Evolutionary conservation across 2,329 filamentous ascomycete species (phyloP).

Genomic region (Alternaria solani): DNA sequence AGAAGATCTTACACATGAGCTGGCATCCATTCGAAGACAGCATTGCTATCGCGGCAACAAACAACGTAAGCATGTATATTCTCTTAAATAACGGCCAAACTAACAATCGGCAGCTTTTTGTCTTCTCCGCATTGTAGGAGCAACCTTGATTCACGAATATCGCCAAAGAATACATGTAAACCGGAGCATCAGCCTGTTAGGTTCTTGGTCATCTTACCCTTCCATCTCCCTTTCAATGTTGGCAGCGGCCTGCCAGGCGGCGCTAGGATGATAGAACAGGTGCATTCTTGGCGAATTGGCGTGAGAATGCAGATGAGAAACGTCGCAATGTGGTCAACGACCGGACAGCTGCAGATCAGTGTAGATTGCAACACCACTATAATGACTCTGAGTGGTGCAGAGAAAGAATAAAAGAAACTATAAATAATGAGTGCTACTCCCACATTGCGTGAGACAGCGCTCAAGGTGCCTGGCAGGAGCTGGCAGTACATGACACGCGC

Average conservation of each 20-base stretch:
- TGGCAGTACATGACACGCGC: background rate
- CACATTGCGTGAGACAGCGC: background rate
- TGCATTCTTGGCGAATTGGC: conserved; percentile 32
- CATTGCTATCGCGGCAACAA: conserved; percentile 98
- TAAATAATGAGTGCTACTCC: conserved; percentile 5
- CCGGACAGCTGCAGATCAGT: conserved; percentile 32
- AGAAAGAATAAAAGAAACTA: conserved; percentile 40
- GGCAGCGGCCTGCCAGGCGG: conserved; percentile 35
- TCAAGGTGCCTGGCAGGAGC: background rate
- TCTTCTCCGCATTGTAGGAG: conserved; percentile 62
- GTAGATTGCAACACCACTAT: conserved; percentile 45
- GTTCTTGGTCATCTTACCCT: conserved; percentile 41
- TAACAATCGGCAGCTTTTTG: conserved; percentile 59
- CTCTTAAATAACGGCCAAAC: background rate
- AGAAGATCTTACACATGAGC: conserved; percentile 99
- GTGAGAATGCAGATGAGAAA: conserved; percentile 35
- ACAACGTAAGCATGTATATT: conserved; percentile 78
- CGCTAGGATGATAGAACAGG: conserved; percentile 44
- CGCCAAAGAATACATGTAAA: conserved; percentile 34
- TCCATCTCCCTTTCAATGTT: conserved; percentile 40
- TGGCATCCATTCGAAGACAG: conserved; percentile 99
- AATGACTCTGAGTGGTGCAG: conserved; percentile 44
- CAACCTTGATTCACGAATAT: conserved; percentile 32
- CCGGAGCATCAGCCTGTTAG: conserved; percentile 38
- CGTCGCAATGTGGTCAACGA: conserved; percentile 39